These are phyloP conservation scores for Waltiozyma sp. DNA, from an alignment of 1,139 yeast species.

Conservation along the genomic window DNA sequence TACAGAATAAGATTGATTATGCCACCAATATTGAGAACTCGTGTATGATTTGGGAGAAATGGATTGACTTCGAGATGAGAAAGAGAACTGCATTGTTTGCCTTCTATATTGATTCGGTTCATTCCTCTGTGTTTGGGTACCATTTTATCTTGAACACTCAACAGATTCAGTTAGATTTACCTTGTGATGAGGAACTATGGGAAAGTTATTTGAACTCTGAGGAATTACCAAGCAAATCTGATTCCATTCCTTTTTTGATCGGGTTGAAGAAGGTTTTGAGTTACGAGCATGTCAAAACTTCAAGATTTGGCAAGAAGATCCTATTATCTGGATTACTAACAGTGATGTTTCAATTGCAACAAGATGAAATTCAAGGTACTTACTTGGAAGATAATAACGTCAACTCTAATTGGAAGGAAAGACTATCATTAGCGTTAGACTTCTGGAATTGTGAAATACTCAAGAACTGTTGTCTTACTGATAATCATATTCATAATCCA, in stretches of 20 bases:
- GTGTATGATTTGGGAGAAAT: conserved; percentile 35
- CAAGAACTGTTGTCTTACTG: conserved; percentile 25
- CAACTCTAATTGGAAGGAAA: conserved; percentile 49
- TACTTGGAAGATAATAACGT: conserved; percentile 33
- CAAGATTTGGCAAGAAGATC: conserved; percentile 47
- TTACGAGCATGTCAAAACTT: conserved; percentile 36
- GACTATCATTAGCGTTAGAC: conserved; percentile 50
- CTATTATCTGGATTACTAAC: conserved; percentile 62
- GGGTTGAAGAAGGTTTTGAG: conserved; percentile 48
- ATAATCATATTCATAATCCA: conserved; percentile 5
- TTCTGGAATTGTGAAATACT: conserved; percentile 38
- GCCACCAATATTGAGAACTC: conserved; percentile 23
- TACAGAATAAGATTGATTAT: conserved; percentile 23
- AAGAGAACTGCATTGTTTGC: conserved; percentile 74
- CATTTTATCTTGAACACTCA: conserved; percentile 55
- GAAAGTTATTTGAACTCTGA: conserved; percentile 32
- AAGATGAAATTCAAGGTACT: conserved; percentile 48
- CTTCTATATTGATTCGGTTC: conserved; percentile 67
- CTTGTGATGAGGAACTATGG: conserved; percentile 77
- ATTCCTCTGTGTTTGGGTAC: conserved; percentile 75
- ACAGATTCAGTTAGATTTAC: conserved; percentile 64
- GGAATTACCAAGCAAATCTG: conserved; percentile 17
- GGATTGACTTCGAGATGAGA: conserved; percentile 73
- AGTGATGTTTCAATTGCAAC: conserved; percentile 65
- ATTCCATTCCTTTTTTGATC: conserved; percentile 32